These are phyloP conservation scores for Xylaria sp. DNA, from an alignment of 2,329 filamentous ascomycete species.

Conservation along the genomic window DNA sequence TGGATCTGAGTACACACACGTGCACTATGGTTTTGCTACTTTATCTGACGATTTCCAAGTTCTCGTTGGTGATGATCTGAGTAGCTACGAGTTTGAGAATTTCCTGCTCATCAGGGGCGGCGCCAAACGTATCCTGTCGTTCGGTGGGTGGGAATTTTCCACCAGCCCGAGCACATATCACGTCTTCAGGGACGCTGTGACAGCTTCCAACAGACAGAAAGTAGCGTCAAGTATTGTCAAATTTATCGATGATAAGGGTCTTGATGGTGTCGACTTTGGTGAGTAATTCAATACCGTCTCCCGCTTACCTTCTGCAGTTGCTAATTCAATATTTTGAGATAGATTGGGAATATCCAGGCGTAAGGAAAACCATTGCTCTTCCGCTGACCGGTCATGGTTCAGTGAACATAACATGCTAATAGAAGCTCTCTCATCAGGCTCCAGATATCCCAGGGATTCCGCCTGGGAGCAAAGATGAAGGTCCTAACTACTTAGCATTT, in stretches of 20 bases:
- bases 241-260: constrained; percentile 43
- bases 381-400: too few relatives aligned
- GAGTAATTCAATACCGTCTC: too few relatives aligned
- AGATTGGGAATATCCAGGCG: constrained; percentile 50
- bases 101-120: too few relatives aligned
- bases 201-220: too few relatives aligned
- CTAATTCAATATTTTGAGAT: constrained; percentile 24
- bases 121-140: too few relatives aligned
- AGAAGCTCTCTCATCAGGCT: not conserved
- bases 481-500: not conserved
- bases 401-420: not conserved
- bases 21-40: constrained; percentile 28
- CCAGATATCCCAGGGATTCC: constrained; percentile 41
- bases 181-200: too few relatives aligned
- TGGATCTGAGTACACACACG: not conserved
- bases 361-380: not conserved
- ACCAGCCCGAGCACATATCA: too few relatives aligned
- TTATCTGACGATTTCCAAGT: not conserved
- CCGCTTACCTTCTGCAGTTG: too few relatives aligned
- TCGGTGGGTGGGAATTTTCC: too few relatives aligned
- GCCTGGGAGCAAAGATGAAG: not conserved
- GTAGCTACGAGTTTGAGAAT: too few relatives aligned
- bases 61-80: too few relatives aligned
- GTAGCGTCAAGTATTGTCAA: constrained; percentile 31
- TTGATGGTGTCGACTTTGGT: constrained; percentile 49